Evolutionary conservation across 805 yeast genomes (phyloP).

Genomic region (Yarrowia yakushimensis): DNA sequence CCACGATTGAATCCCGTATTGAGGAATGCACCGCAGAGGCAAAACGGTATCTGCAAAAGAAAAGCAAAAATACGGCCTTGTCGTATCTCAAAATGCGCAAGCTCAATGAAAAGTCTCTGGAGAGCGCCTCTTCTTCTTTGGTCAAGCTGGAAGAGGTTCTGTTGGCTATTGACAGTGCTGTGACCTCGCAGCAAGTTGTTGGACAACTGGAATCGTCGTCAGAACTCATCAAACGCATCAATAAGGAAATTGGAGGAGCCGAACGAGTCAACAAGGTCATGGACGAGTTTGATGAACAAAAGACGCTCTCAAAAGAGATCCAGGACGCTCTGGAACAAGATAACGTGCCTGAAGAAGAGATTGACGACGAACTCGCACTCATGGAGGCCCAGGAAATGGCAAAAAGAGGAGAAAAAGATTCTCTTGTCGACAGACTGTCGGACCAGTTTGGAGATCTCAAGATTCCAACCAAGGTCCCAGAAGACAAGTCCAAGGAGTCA

Average conservation of each 20-base stretch:
- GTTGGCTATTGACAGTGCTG: constrained; percentile 5
- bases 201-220: constrained; percentile 3
- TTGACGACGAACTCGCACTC: constrained; percentile 19
- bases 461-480: neutral
- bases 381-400: constrained; percentile 17
- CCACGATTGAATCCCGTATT: neutral
- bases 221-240: constrained; percentile 12
- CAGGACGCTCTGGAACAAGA: constrained; percentile 13
- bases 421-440: neutral
- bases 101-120: constrained; percentile 10
- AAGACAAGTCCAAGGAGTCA: neutral
- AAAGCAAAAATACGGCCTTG: neutral
- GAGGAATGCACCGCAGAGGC: neutral
- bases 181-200: constrained; percentile 1
- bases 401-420: neutral
- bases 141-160: constrained; percentile 17
- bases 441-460: constrained; percentile 6
- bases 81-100: constrained; percentile 13
- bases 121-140: neutral
- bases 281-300: constrained; percentile 24
- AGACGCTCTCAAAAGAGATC: neutral
- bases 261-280: constrained; percentile 25
- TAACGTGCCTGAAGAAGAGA: constrained; percentile 15
- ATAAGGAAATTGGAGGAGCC: constrained; percentile 19
- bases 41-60: neutral